Percentiles rank a stretch among this genome's conserved stretches.
Evolutionary conservation across 306 rosid genomes (phyloP).

Genomic region (Corylus heterophylla): DNA sequence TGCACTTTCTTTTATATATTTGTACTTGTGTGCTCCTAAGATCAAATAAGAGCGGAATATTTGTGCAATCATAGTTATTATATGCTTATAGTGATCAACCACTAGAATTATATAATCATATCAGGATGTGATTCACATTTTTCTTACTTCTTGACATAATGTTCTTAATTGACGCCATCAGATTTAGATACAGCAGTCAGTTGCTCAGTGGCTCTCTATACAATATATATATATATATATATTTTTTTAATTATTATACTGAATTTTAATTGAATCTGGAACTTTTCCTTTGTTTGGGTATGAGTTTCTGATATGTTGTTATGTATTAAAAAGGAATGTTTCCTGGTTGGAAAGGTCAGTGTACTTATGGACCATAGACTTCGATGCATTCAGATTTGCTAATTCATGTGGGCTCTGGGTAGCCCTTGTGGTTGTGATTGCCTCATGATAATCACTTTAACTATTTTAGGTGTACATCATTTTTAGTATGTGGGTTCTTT

Average conservation of each 20-base stretch:
- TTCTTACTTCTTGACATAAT: not conserved
- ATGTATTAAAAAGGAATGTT: not conserved
- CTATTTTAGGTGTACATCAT: not conserved
- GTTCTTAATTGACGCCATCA: not conserved
- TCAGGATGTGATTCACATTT: not conserved
- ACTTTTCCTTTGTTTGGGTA: not conserved
- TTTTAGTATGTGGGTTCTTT: not conserved
- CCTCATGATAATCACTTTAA: not conserved
- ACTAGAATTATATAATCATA: not conserved
- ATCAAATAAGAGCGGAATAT: not conserved
- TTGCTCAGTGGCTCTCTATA: not conserved
- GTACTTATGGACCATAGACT: not conserved
- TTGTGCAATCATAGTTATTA: not conserved
- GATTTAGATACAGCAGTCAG: not conserved
- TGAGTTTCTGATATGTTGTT: not conserved
- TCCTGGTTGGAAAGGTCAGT: not conserved
- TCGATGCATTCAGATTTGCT: not conserved
- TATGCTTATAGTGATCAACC: not conserved
- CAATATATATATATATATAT: not conserved
- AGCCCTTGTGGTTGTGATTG: not conserved
- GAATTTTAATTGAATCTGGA: not conserved
- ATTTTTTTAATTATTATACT: not conserved
- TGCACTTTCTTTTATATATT: not conserved
- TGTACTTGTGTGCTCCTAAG: not conserved
- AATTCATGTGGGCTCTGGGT: not conserved